Evolutionary conservation across 1,139 yeast genomes (phyloP).

Genomic region (Pichia sp.): DNA sequence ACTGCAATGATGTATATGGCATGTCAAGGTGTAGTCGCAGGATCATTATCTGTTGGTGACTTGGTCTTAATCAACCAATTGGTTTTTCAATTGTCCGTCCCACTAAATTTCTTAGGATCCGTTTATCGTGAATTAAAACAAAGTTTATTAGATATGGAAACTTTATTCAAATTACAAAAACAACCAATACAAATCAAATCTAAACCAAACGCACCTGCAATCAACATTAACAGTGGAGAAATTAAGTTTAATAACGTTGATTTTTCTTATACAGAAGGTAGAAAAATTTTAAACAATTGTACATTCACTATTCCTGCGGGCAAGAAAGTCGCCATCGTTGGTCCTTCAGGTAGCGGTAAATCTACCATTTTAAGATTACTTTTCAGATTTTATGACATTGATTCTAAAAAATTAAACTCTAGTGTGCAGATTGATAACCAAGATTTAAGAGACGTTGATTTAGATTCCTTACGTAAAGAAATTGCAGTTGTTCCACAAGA

Average conservation of each 20-base stretch:
- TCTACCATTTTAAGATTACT: conserved; percentile 80
- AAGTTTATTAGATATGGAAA: conserved; percentile 87
- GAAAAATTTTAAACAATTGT: conserved; percentile 80
- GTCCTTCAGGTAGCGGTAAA: conserved; percentile 94
- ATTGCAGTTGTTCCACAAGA: conserved; percentile 98
- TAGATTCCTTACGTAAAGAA: conserved; percentile 65
- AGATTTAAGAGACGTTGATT: conserved; percentile 68
- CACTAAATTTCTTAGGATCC: conserved; percentile 87
- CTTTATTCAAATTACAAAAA: conserved; percentile 74
- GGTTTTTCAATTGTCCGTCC: conserved; percentile 92
- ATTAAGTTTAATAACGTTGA: conserved; percentile 86
- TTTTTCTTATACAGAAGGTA: conserved; percentile 84
- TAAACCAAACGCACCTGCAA: conserved; percentile 53
- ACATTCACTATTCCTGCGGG: conserved; percentile 88
- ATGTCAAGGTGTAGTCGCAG: conserved; percentile 84
- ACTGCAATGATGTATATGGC: conserved; percentile 99
- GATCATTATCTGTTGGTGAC: conserved; percentile 87
- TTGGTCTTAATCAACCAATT: conserved; percentile 92
- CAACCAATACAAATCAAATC: conserved; percentile 64
- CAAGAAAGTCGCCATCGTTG: conserved; percentile 84
- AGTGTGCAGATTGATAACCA: conserved; percentile 83
- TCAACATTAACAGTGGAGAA: conserved; percentile 57
- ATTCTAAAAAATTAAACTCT: conserved; percentile 41
- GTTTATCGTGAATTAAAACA: conserved; percentile 94
- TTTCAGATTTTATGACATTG: conserved; percentile 85